Evolutionary conservation across 768 basidiomycete species (phyloP), one percentile per base, ranked within the genome.

Genomic region (Trichaptum fuscoviolaceum): DNA sequence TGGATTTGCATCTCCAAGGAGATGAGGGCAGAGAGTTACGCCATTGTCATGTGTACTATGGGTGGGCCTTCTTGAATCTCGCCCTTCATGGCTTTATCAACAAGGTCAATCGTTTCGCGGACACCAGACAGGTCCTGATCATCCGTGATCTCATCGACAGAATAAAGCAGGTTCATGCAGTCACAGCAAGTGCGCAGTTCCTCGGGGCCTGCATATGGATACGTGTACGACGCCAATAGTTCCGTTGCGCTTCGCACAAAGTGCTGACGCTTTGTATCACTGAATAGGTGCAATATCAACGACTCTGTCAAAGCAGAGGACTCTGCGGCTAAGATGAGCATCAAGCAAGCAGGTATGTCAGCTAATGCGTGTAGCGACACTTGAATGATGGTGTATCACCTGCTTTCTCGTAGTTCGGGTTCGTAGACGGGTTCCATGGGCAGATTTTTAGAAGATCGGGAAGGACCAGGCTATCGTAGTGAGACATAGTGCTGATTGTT

Each of bases 141-240:
- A 36, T 70, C 69, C 62, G 67, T 70, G 65, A 68, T 63, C 27
- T 70, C 69, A 60, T 70, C 69, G 57, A 70, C 24, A 17, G 62
- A 42, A 26, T 68, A 64, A 26, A 68, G 59, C 15, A 70, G 60
- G 63, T 64, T 66, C 30, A 68, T 59, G 52, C 62, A 67, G 57
- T 70, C 69, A 59, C 65, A 64, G 63, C 62, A 57, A 18, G 69
- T 64, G 30, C 69, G 65, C 25, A 66, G 63, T 35, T 24, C 57
- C 35, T 70, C 67, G 63, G 15, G 27, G 57, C 57, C 65, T 7
- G 69, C 69, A 52, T 65, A 66, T 1, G 65, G 60, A 52, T 68
- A 70, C 27, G 63, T 63, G 23, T 66, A 58, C 7, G 69, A 65
- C 35, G 65, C 65, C 25, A 70, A 62, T 7, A 68, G 65, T 52